Base-by-base conservation (phyloP, 1,284 basidiomycete genomes). In the Sanghuangporus sanghuang region DNA sequence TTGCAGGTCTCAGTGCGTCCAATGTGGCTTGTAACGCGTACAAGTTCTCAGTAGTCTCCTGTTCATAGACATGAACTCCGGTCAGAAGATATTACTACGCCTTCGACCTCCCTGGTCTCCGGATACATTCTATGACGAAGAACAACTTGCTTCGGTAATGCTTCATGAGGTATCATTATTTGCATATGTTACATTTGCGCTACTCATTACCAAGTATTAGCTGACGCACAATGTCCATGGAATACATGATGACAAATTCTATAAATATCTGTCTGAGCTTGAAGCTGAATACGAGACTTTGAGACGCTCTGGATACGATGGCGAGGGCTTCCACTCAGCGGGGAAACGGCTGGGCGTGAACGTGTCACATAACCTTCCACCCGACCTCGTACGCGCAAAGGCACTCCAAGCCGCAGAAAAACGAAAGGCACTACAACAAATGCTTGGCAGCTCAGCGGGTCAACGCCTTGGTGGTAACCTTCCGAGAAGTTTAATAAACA, bases 141-240 rank as follows among this genome's bases (percentile, higher is more conserved):
- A 92, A 61, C 83, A 90, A 48, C 79, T 93, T 5, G 79, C 90
- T 16, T 79, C 81, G 59, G 88, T 88, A 1, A 93, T 96, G 92
- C 80, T 96, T 6, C 93, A 96, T 70, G 93, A 96, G 79, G 92
- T 88, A 65, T 65, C 73, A 14, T 50, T 6, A 5, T 38, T 21
- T 49, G 56, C 40, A 44, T 46, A 21, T 38, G 38, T 11, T 39
- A 27, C 46, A 16, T 54, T 39, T 64, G 1, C 49, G 42, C n/a
- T 36, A 21, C 21, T 42, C 44, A 39, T 56, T 36, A 23, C 11
- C 14, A 36, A 54, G 4, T 27, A 48, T 14, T 65, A 93, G 89
- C 85, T 96, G 39, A 90, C 93, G 0, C 94, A 96, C 72, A 95
- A 93, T 70, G 85, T 90, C 6, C 90, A 93, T 71, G 91, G 92